A percentile compares a stretch with the other conserved stretches of the same genome.
Conservation (phyloP, 306 rosid genomes). For the Chamaecrista fasciculata region DNA sequence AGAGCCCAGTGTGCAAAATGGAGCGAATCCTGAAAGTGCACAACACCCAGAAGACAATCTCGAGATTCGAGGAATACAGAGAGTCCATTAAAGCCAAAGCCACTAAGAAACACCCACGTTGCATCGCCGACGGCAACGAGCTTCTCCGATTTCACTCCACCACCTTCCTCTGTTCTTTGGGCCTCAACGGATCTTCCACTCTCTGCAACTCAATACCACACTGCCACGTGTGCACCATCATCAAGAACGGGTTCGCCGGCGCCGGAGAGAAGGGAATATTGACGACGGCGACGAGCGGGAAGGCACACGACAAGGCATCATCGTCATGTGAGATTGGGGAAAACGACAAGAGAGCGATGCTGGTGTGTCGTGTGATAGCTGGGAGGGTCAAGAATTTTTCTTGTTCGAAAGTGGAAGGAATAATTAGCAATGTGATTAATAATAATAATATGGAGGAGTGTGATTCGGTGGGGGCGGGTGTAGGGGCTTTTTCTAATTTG, state of each 20-base stretch:
- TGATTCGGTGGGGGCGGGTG: conserved; percentile 74
- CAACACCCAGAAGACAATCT: conserved; percentile 73
- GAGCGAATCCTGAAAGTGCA: conserved; percentile 89
- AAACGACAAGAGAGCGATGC: conserved; percentile 69
- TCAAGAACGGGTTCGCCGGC: conserved; percentile 65
- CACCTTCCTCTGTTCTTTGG: conserved; percentile 70
- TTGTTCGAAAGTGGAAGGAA: conserved; percentile 58
- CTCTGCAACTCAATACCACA: conserved; percentile 74
- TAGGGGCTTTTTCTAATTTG: conserved; percentile 82
- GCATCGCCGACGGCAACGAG: conserved; percentile 96
- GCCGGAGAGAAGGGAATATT: conserved; percentile 55
- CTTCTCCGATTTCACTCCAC: conserved; percentile 90
- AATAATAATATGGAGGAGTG: conserved; percentile 51
- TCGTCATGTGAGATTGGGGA: conserved; percentile 11
- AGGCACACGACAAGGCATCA: conserved; percentile 80
- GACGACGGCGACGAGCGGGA: conserved; percentile 91
- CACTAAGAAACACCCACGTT: conserved; percentile 76
- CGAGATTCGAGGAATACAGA: conserved; percentile 82
- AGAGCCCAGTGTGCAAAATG: conserved; percentile 83
- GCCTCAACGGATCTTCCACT: conserved; percentile 79
- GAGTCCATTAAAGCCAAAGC: conserved; percentile 85
- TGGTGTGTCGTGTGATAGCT: conserved; percentile 96
- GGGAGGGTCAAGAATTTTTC: conserved; percentile 98
- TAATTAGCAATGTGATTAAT: too few species aligned
- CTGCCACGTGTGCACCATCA: conserved; percentile 72